These are phyloP conservation scores for Amanita inopinata DNA, from an alignment of 768 basidiomycete species.

Conservation along the genomic window DNA sequence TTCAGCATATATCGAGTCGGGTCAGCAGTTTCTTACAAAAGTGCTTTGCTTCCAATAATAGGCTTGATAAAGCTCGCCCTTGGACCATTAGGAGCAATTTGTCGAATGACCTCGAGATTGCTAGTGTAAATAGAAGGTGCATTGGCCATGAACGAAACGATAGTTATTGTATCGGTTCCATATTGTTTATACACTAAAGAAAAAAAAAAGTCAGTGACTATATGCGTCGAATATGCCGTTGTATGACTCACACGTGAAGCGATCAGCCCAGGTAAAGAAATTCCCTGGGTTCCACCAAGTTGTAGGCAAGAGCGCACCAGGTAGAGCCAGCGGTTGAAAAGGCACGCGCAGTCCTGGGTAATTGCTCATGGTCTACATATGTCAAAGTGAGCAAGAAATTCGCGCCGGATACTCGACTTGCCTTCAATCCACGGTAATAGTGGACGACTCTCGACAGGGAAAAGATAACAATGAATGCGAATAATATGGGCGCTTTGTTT, in stretches of 20 bases:
- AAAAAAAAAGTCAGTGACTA: not conserved
- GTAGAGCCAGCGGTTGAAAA: slow-evolving; percentile 19
- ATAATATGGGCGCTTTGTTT: not conserved
- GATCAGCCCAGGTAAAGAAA: slow-evolving; percentile 17
- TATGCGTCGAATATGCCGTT: slow-evolving; percentile 2
- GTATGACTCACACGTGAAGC: slow-evolving; percentile 14
- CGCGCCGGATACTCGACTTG: not conserved
- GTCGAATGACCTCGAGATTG: slow-evolving; percentile 20
- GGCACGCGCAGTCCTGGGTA: slow-evolving; percentile 18
- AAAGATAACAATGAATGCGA: not conserved
- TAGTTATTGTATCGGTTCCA: slow-evolving; percentile 15
- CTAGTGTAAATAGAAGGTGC: slow-evolving; percentile 16
- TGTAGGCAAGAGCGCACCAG: slow-evolving; percentile 19
- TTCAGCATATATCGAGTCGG: not conserved
- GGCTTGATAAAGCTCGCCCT: slow-evolving; percentile 18
- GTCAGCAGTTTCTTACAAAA: slow-evolving; percentile 12
- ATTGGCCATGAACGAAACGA: slow-evolving; percentile 17
- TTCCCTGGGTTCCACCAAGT: slow-evolving; percentile 21
- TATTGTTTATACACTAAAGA: slow-evolving; percentile 1
- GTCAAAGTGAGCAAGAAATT: not conserved
- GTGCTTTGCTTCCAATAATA: slow-evolving; percentile 9
- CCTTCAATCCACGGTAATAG: slow-evolving; percentile 1
- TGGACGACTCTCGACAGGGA: not conserved
- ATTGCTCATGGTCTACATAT: slow-evolving; percentile 14
- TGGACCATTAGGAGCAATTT: slow-evolving; percentile 16